Base-by-base conservation (phyloP, 345 rosid species). In the Erysimum cheiranthoides region DNA sequence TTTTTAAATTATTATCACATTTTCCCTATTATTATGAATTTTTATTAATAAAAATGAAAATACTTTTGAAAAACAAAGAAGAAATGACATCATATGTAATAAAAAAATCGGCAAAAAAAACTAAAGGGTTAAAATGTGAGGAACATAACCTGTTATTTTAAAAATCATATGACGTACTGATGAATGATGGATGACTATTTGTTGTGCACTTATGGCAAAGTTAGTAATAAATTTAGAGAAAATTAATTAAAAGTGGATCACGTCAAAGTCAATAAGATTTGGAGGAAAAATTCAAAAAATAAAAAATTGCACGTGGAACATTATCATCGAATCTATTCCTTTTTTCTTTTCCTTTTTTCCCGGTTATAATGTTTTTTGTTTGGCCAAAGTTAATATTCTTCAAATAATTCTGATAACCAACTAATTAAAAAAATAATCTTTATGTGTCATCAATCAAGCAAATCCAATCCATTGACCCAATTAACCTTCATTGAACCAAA, bases 201-300 rank as follows among this genome's bases (percentile, higher is more conserved):
- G 40, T 31, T 58, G 27, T 45, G 25, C 66, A 58, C 12, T 21
- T 71, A 32, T 21, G 47, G 64, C 34, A 57, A 54, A 67, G 13
- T 31, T 39, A 10, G 25, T 32, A 6, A 35, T 46, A 12, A 46
- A 46, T 27, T 10, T 54, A 40, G 16, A 40, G 53, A 28, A 39
- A 53, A 60, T 5, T 28, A 36, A 47, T 38, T 28, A 27, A 61
- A 73, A 61, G 52, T 72, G 8, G 42, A 72, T 51, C 70, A 62
- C 9, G 62, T 62, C 69, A 72, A 72, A 32, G 61, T 72, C 62
- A 51, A 27, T 73, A 51, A 73, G 69, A 73, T 73, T 51, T 61
- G 51, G n/a, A 71, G 51, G 40, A 54, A 54, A 28, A 3, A 2
- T 47, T 46, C 6, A 14, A 2, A 17, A 13, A 34, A 8, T 2